Base-by-base conservation (phyloP, 2,329 filamentous ascomycete genomes). In the Aspergillus sp. region DNA sequence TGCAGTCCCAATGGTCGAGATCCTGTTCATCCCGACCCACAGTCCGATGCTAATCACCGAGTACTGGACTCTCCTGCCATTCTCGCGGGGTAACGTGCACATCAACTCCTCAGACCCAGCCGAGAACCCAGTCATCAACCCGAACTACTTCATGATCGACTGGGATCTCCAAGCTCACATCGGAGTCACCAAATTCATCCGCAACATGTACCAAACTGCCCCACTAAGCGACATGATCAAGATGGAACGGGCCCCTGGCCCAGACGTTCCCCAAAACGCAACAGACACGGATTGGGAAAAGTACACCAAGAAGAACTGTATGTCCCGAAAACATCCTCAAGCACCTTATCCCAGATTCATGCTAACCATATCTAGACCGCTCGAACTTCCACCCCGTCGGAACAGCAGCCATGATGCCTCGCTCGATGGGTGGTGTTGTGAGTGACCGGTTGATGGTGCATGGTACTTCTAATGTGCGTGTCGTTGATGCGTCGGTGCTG, bases 61-160 rank as follows among this genome's bases (percentile, higher is more conserved):
- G 37, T 63, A 59, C 47, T 63, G 60, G 60, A 41, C 55, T 20
- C 52, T 62, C 9, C 55, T 61, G 0, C 70, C 72, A 3, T 47
- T 66, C 0, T 74, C 71, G 0, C 68, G 70, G 0, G 75, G 75
- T 5, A 74, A 61, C 41, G 61, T 77, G 2, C 70, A 66, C 0
- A 62, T 77, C 27, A 44, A 44, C 1, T 68, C 64, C 0, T 38
- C 54, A 22, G 56, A 63, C 10, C 63, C 61, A 1, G 47, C 51
- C 1, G 62, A 66, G 10, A 49, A 50, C 1, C 74, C 74, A 0
- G 51, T 68, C 17, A 68, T 76, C 50, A 62, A 75, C 54, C 70
- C 73, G 1, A 69, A 70, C 52, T 77, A 66, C 2, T 54, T 66
- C 23, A 60, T 61, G 13, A 56, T 63, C 1, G 75, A 78, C 35